Conservation (phyloP, 179 eudicot genomes). For the Beta corolliflora region DNA sequence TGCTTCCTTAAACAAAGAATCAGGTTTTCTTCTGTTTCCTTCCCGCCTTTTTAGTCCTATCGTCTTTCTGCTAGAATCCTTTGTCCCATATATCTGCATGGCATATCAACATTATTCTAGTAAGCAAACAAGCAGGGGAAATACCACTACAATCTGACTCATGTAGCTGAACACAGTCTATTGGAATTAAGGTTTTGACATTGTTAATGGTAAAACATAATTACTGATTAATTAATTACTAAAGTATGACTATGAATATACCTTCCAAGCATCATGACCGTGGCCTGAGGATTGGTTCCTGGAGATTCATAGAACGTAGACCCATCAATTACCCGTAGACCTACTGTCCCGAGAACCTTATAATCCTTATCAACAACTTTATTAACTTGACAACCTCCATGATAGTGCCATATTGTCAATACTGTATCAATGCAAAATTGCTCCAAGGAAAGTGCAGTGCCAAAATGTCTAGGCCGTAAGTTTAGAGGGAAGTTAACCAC, state of each 20-base stretch:
- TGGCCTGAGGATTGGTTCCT: slow-evolving; percentile 92
- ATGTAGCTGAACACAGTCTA: too few relatives aligned
- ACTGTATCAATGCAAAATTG: slow-evolving; percentile 79
- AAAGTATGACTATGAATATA: slow-evolving; percentile 18
- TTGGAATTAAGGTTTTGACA: too few relatives aligned
- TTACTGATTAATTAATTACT: background rate
- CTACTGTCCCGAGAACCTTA: slow-evolving; percentile 60
- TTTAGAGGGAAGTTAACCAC: slow-evolving; percentile 54
- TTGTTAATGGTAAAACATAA: too few relatives aligned
- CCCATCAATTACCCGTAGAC: slow-evolving; percentile 73
- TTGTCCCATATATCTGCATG: slow-evolving; percentile 72
- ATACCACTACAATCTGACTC: background rate
- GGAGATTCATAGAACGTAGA: slow-evolving; percentile 72
- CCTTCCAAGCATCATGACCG: slow-evolving; percentile 98
- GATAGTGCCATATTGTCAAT: slow-evolving; percentile 87
- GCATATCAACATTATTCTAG: background rate
- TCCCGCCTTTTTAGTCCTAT: slow-evolving; percentile 11
- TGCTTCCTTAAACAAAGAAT: slow-evolving; percentile 8
- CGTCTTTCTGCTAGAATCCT: slow-evolving; percentile 51
- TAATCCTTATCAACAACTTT: slow-evolving; percentile 74
- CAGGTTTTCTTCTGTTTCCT: slow-evolving; percentile 10
- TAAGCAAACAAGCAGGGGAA: background rate
- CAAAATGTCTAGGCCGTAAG: slow-evolving; percentile 48
- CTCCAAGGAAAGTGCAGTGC: slow-evolving; percentile 45
- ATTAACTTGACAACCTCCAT: slow-evolving; percentile 85